A percentile compares a stretch with the other conserved stretches of the same genome.
These are phyloP conservation scores for Coniochaeta ligniaria DNA, from an alignment of 2,329 filamentous ascomycete genomes.

Conservation along the genomic window DNA sequence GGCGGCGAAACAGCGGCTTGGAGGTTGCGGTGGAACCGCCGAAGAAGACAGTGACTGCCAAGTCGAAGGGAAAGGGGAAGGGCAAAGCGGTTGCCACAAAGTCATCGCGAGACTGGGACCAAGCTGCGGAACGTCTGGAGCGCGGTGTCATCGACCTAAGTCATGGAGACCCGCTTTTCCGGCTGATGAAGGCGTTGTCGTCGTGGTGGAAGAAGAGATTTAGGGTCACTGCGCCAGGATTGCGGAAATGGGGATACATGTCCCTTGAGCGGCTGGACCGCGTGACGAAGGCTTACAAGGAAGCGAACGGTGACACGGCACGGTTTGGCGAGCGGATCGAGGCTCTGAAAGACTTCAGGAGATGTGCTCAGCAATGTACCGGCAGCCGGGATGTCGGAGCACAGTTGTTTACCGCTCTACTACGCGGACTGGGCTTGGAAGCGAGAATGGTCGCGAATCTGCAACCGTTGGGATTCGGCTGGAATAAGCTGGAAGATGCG, in stretches of 20 bases:
- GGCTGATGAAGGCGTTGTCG: constrained; percentile 67
- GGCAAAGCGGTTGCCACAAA: constrained; percentile 25
- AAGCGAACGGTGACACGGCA: constrained; percentile 52
- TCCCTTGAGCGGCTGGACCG: constrained; percentile 65
- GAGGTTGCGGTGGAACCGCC: constrained; percentile 30
- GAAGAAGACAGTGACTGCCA: constrained; percentile 15
- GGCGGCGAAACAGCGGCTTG: constrained; percentile 62
- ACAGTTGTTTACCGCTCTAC: constrained; percentile 80
- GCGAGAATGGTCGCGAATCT: constrained; percentile 77
- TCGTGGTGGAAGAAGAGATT: constrained; percentile 88
- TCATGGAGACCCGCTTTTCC: constrained; percentile 72
- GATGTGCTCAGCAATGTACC: constrained; percentile 59
- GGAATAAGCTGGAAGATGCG: constrained; percentile 80
- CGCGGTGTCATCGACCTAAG: constrained; percentile 69
- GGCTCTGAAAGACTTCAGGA: constrained; percentile 60
- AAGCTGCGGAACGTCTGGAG: constrained; percentile 61
- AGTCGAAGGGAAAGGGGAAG: constrained; percentile 15
- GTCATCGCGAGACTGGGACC: constrained; percentile 60
- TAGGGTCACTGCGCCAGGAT: constrained; percentile 64
- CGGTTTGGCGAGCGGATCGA: constrained; percentile 70
- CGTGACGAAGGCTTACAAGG: constrained; percentile 63
- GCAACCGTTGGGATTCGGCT: constrained; percentile 84
- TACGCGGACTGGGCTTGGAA: constrained; percentile 76
- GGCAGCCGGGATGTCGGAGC: constrained; percentile 85
- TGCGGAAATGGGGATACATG: constrained; percentile 89